Evolutionary conservation across 2,329 filamentous ascomycete genomes (phyloP).

Genomic region (Sporothrix brunneoviolacea): DNA sequence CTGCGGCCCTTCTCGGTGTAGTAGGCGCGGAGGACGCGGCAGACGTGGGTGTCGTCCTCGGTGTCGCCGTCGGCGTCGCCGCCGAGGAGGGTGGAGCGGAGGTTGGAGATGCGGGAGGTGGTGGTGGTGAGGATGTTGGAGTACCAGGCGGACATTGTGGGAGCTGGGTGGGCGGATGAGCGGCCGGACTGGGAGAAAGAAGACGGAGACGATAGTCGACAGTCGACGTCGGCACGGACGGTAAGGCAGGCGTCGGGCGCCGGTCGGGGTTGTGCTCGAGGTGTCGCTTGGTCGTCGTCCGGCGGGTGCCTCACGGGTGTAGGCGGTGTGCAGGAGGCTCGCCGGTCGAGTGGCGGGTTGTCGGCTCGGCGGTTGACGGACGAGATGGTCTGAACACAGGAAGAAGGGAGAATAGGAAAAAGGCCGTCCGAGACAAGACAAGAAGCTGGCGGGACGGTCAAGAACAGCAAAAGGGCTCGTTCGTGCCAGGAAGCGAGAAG

Average conservation of each 20-base stretch:
- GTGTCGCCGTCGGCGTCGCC: slow-evolving; percentile 63
- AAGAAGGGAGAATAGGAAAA: background rate
- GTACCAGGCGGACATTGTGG: slow-evolving; percentile 71
- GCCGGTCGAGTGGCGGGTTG: background rate
- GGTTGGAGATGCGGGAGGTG: slow-evolving; percentile 57
- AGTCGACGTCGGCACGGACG: too few relatives aligned
- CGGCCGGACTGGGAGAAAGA: background rate
- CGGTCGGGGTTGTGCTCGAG: too few relatives aligned
- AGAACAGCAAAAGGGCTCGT: too few relatives aligned
- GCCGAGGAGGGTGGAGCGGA: slow-evolving; percentile 62
- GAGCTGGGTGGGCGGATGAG: background rate
- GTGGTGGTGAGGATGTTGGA: slow-evolving; percentile 63
- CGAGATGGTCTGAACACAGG: too few relatives aligned
- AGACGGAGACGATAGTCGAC: too few relatives aligned
- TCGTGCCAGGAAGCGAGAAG: too few relatives aligned
- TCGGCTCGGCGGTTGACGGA: background rate
- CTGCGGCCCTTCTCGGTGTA: slow-evolving; percentile 81
- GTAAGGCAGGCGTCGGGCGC: too few relatives aligned
- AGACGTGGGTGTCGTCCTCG: slow-evolving; percentile 90
- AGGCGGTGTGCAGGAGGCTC: background rate
- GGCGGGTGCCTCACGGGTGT: background rate
- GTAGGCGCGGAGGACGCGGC: slow-evolving; percentile 85
- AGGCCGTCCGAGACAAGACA: too few relatives aligned
- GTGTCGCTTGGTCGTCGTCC: too few relatives aligned
- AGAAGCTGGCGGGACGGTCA: too few relatives aligned